A percentile compares a stretch with the other conserved stretches of the same genome.
Evolutionary conservation across 2,329 filamentous ascomycete species (phyloP).

Genomic region (Colletotrichum neosansevieriae): DNA sequence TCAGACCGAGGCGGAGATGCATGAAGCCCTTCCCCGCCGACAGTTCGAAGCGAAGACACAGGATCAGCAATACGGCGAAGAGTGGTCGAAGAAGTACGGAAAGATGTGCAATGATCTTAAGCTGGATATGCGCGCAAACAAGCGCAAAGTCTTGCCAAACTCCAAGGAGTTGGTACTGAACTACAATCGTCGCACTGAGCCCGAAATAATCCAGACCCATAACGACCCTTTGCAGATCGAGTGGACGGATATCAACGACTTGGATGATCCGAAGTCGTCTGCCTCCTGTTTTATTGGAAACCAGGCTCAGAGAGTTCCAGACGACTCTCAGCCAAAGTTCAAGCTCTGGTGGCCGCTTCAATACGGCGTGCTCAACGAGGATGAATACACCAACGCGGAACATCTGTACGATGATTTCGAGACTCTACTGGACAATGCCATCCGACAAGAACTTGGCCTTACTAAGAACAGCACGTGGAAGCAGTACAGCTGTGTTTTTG

Average conservation of each 20-base stretch:
- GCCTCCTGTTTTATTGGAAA: constrained; percentile 81
- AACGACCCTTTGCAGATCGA: constrained; percentile 95
- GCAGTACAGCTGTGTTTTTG: constrained; percentile 95
- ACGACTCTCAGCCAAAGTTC: constrained; percentile 89
- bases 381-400: constrained; percentile 84
- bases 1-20: constrained; percentile 85
- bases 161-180: constrained; percentile 96
- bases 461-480: constrained; percentile 83
- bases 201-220: constrained; percentile 91
- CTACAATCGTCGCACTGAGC: constrained; percentile 86
- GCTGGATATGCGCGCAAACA: constrained; percentile 90
- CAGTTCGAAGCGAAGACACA: constrained; percentile 71
- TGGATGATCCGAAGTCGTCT: constrained; percentile 72
- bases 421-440: constrained; percentile 85
- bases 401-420: constrained; percentile 89
- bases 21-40: constrained; percentile 80
- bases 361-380: constrained; percentile 89
- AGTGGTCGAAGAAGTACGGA: constrained; percentile 80
- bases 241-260: constrained; percentile 85
- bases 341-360: constrained; percentile 93
- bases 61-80: constrained; percentile 90
- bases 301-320: constrained; percentile 86
- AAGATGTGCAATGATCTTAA: constrained; percentile 90
- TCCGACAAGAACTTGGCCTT: constrained; percentile 86
- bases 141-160: constrained; percentile 95